Evolutionary conservation across 73 alveolate species (phyloP), one percentile per base, ranked within the genome.

Genomic region (Paramecium primaurelia): DNA sequence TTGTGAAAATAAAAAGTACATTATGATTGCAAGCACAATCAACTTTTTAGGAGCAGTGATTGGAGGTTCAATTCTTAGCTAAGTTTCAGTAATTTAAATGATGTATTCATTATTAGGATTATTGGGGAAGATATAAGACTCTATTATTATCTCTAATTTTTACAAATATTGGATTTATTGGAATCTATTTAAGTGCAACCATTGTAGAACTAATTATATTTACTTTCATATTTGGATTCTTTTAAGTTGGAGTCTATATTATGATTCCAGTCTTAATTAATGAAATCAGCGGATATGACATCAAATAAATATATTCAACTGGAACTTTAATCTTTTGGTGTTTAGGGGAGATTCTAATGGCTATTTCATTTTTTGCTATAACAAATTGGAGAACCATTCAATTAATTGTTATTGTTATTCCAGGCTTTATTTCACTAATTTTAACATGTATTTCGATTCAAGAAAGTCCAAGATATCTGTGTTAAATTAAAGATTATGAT

Each of bases 341-440:
- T 47, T 25, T 80, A 20, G 75, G 77, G 25, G 71, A 80, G 75
- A 80, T 80, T 44, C 38, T 47, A 45, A 36, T 42, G 58, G 71
- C 91, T 22, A 49, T 80, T 22, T 30, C n/a, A 14, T 80, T 12
- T 47, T 80, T 25, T 47, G n/a, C 20, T 22, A 80, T 80, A 12
- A 7, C 75, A 32, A 42, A 80, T 80, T 80, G 91, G 91, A 80
- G 58, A 49, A 80, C 91, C 20, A 47, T 80, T 14, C 26, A 80
- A 25, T 47, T 80, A 26, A 4, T 25, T 18, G 5, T 80, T 18
- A 25, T 80, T 22, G 77, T 80, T n/a, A 26, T 80, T 9, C 91
- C 91, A 45, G 47, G 64, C 2, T 12, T 47, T 4, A 42, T 49
- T 47, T 34, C 87, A 16, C 64, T 73, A 20, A 16, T 73, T 3